phyloP scores from a whole-genome alignment of 2,329 filamentous ascomycete species.

The Xylaria sp. region DNA sequence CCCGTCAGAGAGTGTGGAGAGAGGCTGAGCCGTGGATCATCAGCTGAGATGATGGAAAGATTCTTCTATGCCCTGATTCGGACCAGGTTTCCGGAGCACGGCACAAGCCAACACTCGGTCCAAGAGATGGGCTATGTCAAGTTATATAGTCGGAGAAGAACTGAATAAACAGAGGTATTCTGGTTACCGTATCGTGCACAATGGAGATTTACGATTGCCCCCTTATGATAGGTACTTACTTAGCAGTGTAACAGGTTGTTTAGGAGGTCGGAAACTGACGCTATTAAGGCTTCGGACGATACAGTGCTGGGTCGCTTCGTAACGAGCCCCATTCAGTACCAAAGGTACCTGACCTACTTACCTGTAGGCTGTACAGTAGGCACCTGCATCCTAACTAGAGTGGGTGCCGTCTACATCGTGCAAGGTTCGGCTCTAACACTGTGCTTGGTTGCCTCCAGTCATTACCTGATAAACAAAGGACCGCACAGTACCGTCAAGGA shows the following conservation, averaged over 20 bases:
- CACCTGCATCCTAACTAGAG: neutral
- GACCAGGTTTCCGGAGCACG: conserved; percentile 4
- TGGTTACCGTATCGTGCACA: neutral
- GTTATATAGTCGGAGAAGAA: neutral
- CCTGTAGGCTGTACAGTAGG: neutral
- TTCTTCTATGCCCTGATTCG: conserved; percentile 15
- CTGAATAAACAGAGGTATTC: no score
- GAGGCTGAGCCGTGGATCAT: conserved; percentile 41
- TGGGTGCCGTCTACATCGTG: neutral
- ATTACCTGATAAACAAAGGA: neutral
- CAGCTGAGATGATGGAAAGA: conserved; percentile 43
- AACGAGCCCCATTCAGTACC: neutral
- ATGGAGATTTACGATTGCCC: neutral
- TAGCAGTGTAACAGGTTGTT: conserved; percentile 4
- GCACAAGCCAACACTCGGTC: neutral
- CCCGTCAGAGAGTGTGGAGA: conserved; percentile 33
- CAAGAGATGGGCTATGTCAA: neutral
- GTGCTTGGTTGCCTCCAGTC: conserved; percentile 3
- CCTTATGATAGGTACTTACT: conserved; percentile 1
- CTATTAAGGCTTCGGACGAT: neutral
- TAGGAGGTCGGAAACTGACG: neutral
- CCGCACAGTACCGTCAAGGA: neutral
- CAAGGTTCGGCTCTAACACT: neutral
- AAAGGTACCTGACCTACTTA: neutral
- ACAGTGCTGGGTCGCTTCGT: conserved; percentile 18